Conservation (phyloP, 2,329 filamentous ascomycete species). For the Arthrocladium fulminans region DNA sequence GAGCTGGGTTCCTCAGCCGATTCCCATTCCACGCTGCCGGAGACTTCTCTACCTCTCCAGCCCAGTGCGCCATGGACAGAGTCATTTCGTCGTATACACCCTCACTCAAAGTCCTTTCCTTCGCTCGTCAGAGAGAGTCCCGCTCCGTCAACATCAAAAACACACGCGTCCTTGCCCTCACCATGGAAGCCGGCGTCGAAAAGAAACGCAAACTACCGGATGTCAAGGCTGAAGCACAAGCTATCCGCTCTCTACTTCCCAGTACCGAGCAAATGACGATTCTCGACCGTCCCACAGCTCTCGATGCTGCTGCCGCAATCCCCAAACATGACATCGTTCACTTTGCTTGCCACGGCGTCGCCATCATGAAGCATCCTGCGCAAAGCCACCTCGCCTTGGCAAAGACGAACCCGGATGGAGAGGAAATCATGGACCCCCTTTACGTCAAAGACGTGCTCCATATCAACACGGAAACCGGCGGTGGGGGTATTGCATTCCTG, state of each 20-base stretch:
- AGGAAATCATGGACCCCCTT: neutral
- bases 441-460: neutral
- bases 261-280: neutral
- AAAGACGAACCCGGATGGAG: too few species aligned
- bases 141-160: neutral
- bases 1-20: neutral
- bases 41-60: neutral
- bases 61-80: neutral
- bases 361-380: neutral
- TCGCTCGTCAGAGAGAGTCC: neutral
- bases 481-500: neutral
- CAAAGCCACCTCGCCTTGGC: neutral
- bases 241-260: neutral
- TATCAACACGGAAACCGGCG: neutral
- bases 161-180: neutral
- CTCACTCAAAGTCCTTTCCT: neutral
- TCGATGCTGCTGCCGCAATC: neutral
- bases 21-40: neutral
- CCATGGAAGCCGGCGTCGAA: neutral
- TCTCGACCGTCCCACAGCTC: neutral
- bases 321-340: neutral
- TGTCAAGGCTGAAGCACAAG: too few species aligned
- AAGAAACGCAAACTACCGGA: too few species aligned
- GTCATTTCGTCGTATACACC: neutral
- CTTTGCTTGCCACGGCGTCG: neutral